Evolutionary conservation across 2,329 filamentous ascomycete species (phyloP).

Genomic region (Akanthomyces lecanii): DNA sequence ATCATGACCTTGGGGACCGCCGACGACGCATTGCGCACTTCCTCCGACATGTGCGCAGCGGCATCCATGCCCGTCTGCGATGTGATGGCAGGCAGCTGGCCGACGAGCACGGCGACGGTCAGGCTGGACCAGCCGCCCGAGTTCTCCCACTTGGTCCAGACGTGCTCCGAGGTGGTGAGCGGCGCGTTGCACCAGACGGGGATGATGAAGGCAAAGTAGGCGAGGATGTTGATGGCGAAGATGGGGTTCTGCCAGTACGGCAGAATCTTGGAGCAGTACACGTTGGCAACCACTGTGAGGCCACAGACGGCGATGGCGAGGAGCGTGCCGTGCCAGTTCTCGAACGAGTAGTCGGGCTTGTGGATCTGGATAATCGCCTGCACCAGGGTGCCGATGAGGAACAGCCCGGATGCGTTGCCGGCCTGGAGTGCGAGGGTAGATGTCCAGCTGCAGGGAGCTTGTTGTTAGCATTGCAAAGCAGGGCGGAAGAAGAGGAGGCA

Average conservation of each 20-base stretch:
- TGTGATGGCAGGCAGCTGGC: slow-evolving; percentile 18
- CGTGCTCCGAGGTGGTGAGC: slow-evolving; percentile 11
- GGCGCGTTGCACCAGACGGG: slow-evolving; percentile 21
- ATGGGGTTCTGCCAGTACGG: slow-evolving; percentile 19
- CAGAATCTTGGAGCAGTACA: slow-evolving; percentile 15
- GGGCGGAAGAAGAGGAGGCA: neutral
- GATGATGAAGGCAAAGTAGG: slow-evolving; percentile 18
- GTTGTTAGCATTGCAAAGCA: neutral
- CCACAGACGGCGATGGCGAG: slow-evolving; percentile 15
- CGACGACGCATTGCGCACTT: slow-evolving; percentile 19
- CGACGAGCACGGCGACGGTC: slow-evolving; percentile 18
- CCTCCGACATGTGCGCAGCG: slow-evolving; percentile 20
- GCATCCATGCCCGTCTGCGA: slow-evolving; percentile 18
- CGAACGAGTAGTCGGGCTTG: slow-evolving; percentile 9
- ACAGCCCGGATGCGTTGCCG: slow-evolving; percentile 18
- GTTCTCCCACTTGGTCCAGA: slow-evolving; percentile 19
- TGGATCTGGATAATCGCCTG: slow-evolving; percentile 19
- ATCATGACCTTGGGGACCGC: slow-evolving; percentile 19
- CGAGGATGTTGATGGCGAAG: slow-evolving; percentile 18
- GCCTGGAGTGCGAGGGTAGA: slow-evolving; percentile 20
- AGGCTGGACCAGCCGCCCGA: slow-evolving; percentile 18
- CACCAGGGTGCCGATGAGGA: slow-evolving; percentile 18
- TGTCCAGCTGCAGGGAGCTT: slow-evolving; percentile 15
- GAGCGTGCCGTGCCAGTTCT: slow-evolving; percentile 18
- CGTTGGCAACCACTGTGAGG: slow-evolving; percentile 12